Evolutionary conservation across 305 asterid species (phyloP), one percentile per base, ranked within the genome.

Genomic region (Lippia alba): DNA sequence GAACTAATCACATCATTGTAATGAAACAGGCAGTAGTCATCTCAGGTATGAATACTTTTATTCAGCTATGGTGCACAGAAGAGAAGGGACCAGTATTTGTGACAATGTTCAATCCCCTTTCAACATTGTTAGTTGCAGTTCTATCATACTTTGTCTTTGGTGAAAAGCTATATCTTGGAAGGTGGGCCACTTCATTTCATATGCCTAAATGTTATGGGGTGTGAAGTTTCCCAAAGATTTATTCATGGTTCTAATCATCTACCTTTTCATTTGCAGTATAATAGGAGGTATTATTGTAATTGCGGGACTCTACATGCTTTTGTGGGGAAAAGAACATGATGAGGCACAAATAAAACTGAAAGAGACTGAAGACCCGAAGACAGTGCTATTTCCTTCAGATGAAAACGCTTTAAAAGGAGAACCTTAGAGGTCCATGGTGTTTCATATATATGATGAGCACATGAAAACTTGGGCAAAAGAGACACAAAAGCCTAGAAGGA

Each of bases 21-120:
- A 61, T 51, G 69, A 45, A 67, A 49, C 83, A 89, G 96, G 97
- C 88, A 16, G 70, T 91, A 10, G 88, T 80, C 34, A 73, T 86
- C 48, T 89, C 94, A 5, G 96, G 96, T 56, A 18, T 89, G 11
- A 74, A 85, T 58, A 75, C 74, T 50, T 87, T 66, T 74, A 62
- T 88, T 48, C 89, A 85, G 53, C 85, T 89, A 16, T 86, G 88
- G 89, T 87, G 96, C 87, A 89, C 80, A 20, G 92, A 85, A 56
- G 78, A 70, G 66, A 89, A 81, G 74, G 97, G 97, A 3, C 96
- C 96, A 0, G 92, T 89, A 44, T 91, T 89, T 45, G 92, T 87
- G 55, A 89, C 94, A 1, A 75, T 91, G 83, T 91, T 87, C 30
- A 91, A 85, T 72, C 97, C 97, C 5, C 80, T 91, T 12, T 76